Evolutionary conservation across 2,329 filamentous ascomycete species (phyloP), one percentile per base, ranked within the genome.

Genomic region (Emmonsia crescens): DNA sequence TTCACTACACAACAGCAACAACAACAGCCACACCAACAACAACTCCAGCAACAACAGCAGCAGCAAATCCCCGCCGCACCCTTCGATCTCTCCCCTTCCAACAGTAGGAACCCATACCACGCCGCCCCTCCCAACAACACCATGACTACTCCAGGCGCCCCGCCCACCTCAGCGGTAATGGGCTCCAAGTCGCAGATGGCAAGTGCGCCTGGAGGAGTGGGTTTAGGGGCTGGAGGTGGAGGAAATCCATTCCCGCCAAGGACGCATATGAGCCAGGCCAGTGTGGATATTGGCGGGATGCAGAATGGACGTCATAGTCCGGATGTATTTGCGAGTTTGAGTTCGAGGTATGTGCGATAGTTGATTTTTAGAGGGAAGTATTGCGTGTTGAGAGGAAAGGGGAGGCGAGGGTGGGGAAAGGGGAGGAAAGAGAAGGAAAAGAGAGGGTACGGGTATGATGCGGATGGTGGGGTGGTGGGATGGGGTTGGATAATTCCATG

Each of bases 311-410:
- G 79, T 40, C 78, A 80, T 65, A 80, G 78, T 65, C 79, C 79
- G 6, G 79, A 81, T 69, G 76, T 78, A 9, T 81, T 80, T 72
- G 77, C 78, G 29, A 79, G 73, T 68, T 66, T 81, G 65, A 80
- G 78, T 64, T 75, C 78, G 51, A 71, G 78, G 61, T 77, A 76
- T 67, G 71, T 74, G 62, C 73, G 16, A n/a, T 48, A 48, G n/a
- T 14, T 46, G 42, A 9, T 19, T 21, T 21, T 21, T 6, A 8
- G n/a, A 8, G 16, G 19, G 42, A 21, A 67, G 69, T 56, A 33
- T 57, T 36, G 12, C 14, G 54, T 12, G 12, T 36, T 24, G n/a
- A 10, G 16, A 29, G 33, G 19, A n/a, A 14, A 40, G 54, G 21
- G 42, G 9, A n/a, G 3, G 19, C n/a, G 10, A n/a, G 29, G 51